phyloP scores from a whole-genome alignment of 306 rosid genomes.

The Cajanus cajan region DNA sequence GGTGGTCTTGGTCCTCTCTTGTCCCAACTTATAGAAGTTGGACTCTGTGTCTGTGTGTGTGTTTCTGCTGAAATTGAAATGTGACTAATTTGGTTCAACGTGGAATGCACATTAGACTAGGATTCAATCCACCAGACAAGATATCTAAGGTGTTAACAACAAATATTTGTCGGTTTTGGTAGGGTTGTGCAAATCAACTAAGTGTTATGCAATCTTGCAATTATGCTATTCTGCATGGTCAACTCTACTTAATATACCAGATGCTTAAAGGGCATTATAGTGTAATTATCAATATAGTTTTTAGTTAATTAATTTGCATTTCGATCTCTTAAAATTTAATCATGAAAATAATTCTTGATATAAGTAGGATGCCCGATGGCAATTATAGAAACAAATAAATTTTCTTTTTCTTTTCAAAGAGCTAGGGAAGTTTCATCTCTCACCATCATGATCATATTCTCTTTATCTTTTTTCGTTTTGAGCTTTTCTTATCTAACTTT shows the following conservation, averaged over 20 bases:
- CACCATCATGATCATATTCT: conserved; percentile 11
- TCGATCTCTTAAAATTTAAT: background rate
- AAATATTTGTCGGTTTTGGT: background rate
- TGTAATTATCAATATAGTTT: background rate
- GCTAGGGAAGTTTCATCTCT: conserved; percentile 9
- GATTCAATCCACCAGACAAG: conserved; percentile 18
- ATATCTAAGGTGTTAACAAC: conserved; percentile 6
- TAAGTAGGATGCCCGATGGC: background rate
- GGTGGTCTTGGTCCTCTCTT: background rate
- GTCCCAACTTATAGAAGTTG: background rate
- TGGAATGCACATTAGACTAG: conserved; percentile 11
- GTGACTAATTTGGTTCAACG: background rate
- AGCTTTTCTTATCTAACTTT: conserved; percentile 33
- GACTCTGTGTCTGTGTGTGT: too few species aligned
- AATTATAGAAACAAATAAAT: background rate
- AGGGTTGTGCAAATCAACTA: background rate
- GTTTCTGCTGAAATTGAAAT: background rate
- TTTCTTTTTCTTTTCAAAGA: background rate
- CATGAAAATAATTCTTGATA: background rate
- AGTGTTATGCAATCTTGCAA: background rate
- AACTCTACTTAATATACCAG: background rate
- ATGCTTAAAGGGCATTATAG: background rate
- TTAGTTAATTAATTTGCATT: background rate
- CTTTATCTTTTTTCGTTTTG: conserved; percentile 16
- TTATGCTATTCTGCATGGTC: background rate